phyloP scores from a whole-genome alignment of 805 yeast genomes.

The Yamadazyma laniorum region DNA sequence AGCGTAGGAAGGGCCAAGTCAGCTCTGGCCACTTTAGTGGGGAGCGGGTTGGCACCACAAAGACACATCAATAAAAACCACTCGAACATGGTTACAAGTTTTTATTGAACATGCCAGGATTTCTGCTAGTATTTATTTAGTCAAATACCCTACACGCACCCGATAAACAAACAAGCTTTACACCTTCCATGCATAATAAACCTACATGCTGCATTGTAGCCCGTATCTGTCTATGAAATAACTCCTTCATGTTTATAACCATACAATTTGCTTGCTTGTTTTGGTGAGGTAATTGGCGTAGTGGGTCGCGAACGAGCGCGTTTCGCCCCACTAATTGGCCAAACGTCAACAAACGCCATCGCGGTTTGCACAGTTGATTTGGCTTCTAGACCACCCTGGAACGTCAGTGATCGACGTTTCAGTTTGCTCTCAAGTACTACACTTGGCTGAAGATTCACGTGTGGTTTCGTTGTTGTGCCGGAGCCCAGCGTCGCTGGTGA shows the following conservation, averaged over 20 bases:
- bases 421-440: too few relatives aligned
- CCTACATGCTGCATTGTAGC: not conserved
- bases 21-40: conserved; percentile 3
- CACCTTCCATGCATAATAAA: too few relatives aligned
- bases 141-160: too few relatives aligned
- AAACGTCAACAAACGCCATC: not conserved
- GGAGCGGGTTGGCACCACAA: not conserved
- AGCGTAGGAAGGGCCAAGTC: conserved; percentile 1
- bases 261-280: not conserved
- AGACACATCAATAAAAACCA: not conserved
- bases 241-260: not conserved
- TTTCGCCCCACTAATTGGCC: not conserved
- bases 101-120: too few relatives aligned
- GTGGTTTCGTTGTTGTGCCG: too few relatives aligned
- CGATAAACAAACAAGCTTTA: too few relatives aligned
- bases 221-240: not conserved
- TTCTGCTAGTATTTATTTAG: too few relatives aligned
- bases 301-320: not conserved
- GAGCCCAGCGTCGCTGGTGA: too few relatives aligned
- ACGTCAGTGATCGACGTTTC: too few relatives aligned
- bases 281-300: not conserved
- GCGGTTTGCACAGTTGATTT: not conserved
- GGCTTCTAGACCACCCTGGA: too few relatives aligned
- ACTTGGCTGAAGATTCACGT: too few relatives aligned
- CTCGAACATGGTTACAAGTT: too few relatives aligned